Conservation (phyloP, 768 basidiomycete genomes). For the Neoboletus magnificus region DNA sequence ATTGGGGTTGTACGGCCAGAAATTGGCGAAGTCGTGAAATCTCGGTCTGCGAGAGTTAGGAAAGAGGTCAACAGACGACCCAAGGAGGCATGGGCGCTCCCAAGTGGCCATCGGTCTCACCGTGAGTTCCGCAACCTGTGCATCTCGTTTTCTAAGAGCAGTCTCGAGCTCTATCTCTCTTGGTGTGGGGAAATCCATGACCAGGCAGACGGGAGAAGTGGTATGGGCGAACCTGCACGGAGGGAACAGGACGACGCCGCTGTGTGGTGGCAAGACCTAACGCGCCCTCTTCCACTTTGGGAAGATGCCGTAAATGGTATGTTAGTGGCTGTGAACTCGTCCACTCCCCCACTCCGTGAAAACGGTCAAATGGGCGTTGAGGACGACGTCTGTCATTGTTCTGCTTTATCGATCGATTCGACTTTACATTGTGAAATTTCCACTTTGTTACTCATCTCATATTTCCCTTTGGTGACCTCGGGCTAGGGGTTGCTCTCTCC, state of each 20-base stretch:
- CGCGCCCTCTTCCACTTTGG: conserved; percentile 25
- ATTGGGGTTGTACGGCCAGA: conserved; percentile 55
- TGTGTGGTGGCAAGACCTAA: conserved; percentile 32
- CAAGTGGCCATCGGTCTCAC: conserved; percentile 43
- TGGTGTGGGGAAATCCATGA: conserved; percentile 68
- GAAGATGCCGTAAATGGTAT: conserved; percentile 27
- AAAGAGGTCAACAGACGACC: conserved; percentile 18
- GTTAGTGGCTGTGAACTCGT: conserved; percentile 32
- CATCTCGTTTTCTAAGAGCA: conserved; percentile 71
- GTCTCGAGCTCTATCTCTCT: conserved; percentile 82
- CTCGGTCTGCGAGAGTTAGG: conserved; percentile 55
- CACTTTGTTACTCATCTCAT: too few species aligned
- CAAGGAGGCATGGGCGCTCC: conserved; percentile 20
- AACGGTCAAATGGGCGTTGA: neutral
- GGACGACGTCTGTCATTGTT: too few species aligned
- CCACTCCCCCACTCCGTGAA: neutral
- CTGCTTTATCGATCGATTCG: neutral
- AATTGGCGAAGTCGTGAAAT: conserved; percentile 64
- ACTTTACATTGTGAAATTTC: neutral
- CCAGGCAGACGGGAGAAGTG: conserved; percentile 12
- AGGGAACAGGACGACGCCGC: conserved; percentile 15
- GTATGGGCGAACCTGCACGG: conserved; percentile 12
- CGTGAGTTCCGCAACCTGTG: conserved; percentile 65
- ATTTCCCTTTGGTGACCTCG: neutral
- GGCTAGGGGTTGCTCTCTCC: neutral